Conservation (phyloP, 179 eudicot species). For the Heliamphora pulchella region DNA sequence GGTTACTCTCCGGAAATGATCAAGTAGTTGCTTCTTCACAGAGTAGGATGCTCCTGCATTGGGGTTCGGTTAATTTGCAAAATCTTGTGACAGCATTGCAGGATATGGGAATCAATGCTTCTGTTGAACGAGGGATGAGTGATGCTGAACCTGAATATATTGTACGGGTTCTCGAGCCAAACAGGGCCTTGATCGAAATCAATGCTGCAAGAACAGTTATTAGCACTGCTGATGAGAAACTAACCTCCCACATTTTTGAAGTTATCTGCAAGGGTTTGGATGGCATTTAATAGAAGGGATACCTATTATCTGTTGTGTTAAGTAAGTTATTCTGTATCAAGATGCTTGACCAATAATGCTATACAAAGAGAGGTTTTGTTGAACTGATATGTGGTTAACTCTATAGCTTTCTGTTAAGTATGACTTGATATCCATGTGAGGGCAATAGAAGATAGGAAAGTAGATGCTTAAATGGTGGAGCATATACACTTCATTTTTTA, state of each 20-base stretch:
- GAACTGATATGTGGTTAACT: too few species aligned
- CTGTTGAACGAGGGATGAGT: conserved; percentile 28
- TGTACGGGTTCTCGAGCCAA: conserved; percentile 46
- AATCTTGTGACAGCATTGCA: conserved; percentile 36
- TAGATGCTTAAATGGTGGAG: too few species aligned
- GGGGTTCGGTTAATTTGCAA: conserved; percentile 38
- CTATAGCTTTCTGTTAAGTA: too few species aligned
- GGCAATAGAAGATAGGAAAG: too few species aligned
- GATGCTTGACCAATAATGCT: too few species aligned
- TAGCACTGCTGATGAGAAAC: conserved; percentile 49
- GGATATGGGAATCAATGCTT: conserved; percentile 47
- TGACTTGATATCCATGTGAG: too few species aligned
- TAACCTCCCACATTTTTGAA: conserved; percentile 39
- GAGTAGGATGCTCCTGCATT: conserved; percentile 26
- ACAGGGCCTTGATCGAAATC: conserved; percentile 47
- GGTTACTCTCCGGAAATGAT: conserved; percentile 28
- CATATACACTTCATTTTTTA: too few species aligned
- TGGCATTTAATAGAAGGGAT: conserved; percentile 25
- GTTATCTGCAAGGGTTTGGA: conserved; percentile 38
- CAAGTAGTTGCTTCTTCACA: conserved; percentile 15
- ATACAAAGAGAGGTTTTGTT: too few species aligned
- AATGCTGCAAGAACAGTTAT: conserved; percentile 33
- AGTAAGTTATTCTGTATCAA: not conserved
- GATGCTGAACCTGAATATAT: conserved; percentile 24
- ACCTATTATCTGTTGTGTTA: not conserved